phyloP scores from a whole-genome alignment of 192 early-diverging fungal genomes.

The Podochytrium sp. region DNA sequence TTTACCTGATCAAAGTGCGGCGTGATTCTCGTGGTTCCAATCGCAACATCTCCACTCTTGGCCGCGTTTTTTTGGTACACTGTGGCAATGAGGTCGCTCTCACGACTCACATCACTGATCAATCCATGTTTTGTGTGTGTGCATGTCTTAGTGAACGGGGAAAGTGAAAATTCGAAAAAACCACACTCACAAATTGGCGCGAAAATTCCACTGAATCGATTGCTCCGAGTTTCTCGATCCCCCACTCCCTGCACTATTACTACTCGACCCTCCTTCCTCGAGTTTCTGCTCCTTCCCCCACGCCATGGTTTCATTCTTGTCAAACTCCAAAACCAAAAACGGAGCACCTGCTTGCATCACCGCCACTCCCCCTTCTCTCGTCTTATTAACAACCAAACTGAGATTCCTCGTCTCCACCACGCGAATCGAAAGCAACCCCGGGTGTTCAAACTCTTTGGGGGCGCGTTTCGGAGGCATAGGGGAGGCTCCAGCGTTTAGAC shows the following conservation, averaged over 20 bases:
- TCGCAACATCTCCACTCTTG: background rate
- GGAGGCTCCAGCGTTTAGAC: background rate
- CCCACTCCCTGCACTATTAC: background rate
- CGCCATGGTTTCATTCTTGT: slow-evolving; percentile 84
- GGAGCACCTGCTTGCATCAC: slow-evolving; percentile 41
- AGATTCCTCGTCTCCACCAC: slow-evolving; percentile 24
- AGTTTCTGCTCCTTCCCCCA: slow-evolving; percentile 24
- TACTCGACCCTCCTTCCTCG: background rate
- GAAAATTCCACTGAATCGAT: slow-evolving; percentile 25
- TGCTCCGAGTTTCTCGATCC: no score
- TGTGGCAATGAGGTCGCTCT: slow-evolving; percentile 26
- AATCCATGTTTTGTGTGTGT: no score
- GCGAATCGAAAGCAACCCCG: slow-evolving; percentile 23
- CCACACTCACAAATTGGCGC: slow-evolving; percentile 29
- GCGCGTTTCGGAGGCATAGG: background rate
- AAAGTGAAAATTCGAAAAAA: background rate
- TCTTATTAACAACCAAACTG: background rate
- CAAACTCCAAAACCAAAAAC: slow-evolving; percentile 87
- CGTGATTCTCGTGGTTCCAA: slow-evolving; percentile 15
- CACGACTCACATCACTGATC: slow-evolving; percentile 36
- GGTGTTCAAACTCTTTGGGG: background rate
- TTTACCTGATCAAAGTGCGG: slow-evolving; percentile 24
- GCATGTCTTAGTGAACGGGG: background rate
- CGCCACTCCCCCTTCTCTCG: background rate
- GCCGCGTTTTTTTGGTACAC: slow-evolving; percentile 29